A percentile compares a stretch with the other conserved stretches of the same genome.
Evolutionary conservation across 805 yeast genomes (phyloP).

Genomic region (Vanderwaltozyma yarrowii): DNA sequence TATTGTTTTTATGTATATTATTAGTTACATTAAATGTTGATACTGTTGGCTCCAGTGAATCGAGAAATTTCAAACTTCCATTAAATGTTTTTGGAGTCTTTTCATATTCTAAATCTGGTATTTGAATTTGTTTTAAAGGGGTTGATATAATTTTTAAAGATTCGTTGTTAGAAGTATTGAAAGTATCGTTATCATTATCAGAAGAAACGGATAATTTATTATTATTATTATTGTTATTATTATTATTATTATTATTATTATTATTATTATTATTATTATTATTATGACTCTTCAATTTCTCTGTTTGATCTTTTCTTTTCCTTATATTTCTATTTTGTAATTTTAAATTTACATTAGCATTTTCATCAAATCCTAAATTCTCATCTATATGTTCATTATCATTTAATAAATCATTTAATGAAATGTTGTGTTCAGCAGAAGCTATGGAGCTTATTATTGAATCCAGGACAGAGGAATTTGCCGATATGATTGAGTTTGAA

Average conservation of each 20-base stretch:
- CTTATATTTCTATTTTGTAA: slow-evolving; percentile 20
- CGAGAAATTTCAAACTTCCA: slow-evolving; percentile 19
- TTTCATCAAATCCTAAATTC: slow-evolving; percentile 22
- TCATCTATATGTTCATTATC: slow-evolving; percentile 12
- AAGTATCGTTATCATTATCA: too few relatives aligned
- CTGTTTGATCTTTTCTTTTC: slow-evolving; percentile 1
- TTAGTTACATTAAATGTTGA: too few relatives aligned
- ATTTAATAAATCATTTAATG: slow-evolving; percentile 12
- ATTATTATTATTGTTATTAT: too few relatives aligned
- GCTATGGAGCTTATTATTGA: slow-evolving; percentile 19
- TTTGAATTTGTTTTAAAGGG: slow-evolving; percentile 20
- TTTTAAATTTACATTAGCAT: slow-evolving; percentile 26
- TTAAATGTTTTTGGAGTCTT: slow-evolving; percentile 9
- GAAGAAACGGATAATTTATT: too few relatives aligned
- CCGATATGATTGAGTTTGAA: not conserved
- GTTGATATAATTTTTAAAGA: slow-evolving; percentile 19
- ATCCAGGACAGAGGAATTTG: not conserved
- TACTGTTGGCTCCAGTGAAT: slow-evolving; percentile 7
- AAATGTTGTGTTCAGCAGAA: slow-evolving; percentile 21
- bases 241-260: too few relatives aligned
- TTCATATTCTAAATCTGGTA: slow-evolving; percentile 19
- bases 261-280: not conserved
- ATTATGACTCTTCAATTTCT: not conserved
- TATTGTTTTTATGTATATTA: too few relatives aligned
- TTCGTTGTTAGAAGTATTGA: slow-evolving; percentile 1